These are phyloP conservation scores for Beta lomatogona DNA, from an alignment of 179 eudicot species.

Conservation along the genomic window DNA sequence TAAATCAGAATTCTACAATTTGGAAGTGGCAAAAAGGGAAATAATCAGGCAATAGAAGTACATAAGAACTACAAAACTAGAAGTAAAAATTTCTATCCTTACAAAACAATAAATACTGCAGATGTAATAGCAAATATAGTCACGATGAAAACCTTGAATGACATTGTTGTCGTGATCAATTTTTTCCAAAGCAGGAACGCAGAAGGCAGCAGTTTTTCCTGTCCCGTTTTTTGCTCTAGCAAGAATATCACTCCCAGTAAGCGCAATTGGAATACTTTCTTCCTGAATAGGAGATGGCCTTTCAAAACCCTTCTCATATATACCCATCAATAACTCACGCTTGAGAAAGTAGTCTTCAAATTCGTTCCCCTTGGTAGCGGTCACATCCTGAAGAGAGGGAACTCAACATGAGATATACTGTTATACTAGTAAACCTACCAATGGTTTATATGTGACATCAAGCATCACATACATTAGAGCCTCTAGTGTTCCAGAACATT, in stretches of 20 bases:
- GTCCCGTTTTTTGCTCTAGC: slow-evolving; percentile 93
- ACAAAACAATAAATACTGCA: no score
- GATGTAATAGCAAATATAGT: neutral
- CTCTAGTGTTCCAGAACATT: neutral
- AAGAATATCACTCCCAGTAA: slow-evolving; percentile 83
- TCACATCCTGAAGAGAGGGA: slow-evolving; percentile 70
- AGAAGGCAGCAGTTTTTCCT: slow-evolving; percentile 87
- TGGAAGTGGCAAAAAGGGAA: neutral
- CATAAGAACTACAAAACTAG: neutral
- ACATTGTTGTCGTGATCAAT: slow-evolving; percentile 84
- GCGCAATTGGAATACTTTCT: slow-evolving; percentile 92
- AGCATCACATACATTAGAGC: neutral
- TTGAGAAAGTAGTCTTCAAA: slow-evolving; percentile 95
- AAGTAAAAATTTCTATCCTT: no score
- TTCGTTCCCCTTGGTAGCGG: slow-evolving; percentile 97
- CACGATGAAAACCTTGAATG: slow-evolving; percentile 68
- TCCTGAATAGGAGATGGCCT: slow-evolving; percentile 93
- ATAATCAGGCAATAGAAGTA: neutral
- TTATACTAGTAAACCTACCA: neutral
- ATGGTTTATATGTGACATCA: neutral
- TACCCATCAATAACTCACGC: slow-evolving; percentile 82
- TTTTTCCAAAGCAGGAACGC: slow-evolving; percentile 81
- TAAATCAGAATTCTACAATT: neutral
- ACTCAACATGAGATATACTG: neutral
- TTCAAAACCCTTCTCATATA: slow-evolving; percentile 94